phyloP scores from a whole-genome alignment of 23 red algal genomes.

The Gracilariopsis chorda region DNA sequence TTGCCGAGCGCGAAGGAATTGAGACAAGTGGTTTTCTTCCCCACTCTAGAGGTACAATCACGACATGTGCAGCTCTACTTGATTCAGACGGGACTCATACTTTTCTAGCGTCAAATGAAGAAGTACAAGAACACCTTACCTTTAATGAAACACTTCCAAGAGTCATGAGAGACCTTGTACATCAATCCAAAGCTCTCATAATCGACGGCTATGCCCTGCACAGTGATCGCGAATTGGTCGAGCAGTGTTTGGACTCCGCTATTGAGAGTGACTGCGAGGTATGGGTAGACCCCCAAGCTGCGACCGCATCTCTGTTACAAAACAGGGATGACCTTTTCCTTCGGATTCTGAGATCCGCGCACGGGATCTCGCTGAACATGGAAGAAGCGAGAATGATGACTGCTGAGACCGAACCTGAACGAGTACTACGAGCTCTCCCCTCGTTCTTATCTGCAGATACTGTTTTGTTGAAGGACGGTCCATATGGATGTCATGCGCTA shows the following conservation, averaged over 20 bases:
- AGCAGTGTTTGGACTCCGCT: not conserved
- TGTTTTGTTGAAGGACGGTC: conserved; percentile 16
- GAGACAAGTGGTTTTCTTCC: not conserved
- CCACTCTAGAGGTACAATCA: not conserved
- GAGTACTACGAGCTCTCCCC: not conserved
- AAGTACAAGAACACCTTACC: not conserved
- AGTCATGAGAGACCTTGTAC: not conserved
- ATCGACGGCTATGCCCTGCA: conserved; percentile 27
- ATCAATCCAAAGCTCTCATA: conserved; percentile 5
- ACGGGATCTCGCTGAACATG: conserved; percentile 13
- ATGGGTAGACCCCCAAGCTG: conserved; percentile 40
- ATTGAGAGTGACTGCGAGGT: not conserved
- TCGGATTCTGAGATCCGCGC: not conserved
- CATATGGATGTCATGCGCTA: conserved; percentile 22
- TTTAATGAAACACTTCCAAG: not conserved
- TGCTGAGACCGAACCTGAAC: not conserved
- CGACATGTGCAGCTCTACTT: conserved; percentile 42
- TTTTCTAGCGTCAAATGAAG: conserved; percentile 37
- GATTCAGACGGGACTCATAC: conserved; percentile 23
- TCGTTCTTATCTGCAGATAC: not conserved
- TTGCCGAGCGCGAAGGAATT: not conserved
- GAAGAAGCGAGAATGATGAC: conserved; percentile 14
- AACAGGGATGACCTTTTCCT: conserved; percentile 7
- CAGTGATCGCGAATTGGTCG: conserved; percentile 26
- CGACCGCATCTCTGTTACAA: not conserved